These are phyloP conservation scores for Mrakia frigida DNA, from an alignment of 768 basidiomycete genomes.

Conservation along the genomic window DNA sequence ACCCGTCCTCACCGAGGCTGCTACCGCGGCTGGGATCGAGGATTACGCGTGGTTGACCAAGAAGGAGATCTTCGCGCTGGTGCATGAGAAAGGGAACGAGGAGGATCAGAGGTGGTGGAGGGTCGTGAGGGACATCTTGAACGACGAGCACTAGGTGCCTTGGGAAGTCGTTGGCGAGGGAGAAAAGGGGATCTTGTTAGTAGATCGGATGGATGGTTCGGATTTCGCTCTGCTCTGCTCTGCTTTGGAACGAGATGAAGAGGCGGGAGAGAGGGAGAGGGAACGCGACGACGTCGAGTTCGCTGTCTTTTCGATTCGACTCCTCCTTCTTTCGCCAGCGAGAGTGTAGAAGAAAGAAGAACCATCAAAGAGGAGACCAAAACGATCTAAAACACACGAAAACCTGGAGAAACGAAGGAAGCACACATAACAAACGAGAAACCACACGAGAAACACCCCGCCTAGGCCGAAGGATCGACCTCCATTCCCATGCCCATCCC, in stretches of 20 bases:
- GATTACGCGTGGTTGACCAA: slow-evolving; percentile 95
- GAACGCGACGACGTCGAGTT: not conserved
- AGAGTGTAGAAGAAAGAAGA: not conserved
- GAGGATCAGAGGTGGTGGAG: slow-evolving; percentile 20
- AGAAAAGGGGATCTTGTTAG: not conserved
- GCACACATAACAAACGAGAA: not conserved
- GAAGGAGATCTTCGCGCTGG: slow-evolving; percentile 70
- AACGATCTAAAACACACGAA: not conserved
- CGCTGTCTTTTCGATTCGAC: not conserved
- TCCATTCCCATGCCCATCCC: slow-evolving; percentile 75
- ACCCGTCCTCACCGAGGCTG: slow-evolving; percentile 48
- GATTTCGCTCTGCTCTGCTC: no score
- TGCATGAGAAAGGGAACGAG: slow-evolving; percentile 47
- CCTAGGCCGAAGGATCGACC: not conserved
- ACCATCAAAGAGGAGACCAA: not conserved
- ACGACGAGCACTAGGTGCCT: not conserved
- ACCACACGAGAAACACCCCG: not conserved
- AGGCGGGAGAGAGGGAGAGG: not conserved
- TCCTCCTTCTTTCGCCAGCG: not conserved
- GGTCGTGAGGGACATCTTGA: slow-evolving; percentile 19
- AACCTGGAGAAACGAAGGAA: not conserved
- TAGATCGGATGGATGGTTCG: no score
- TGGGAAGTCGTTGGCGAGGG: no score
- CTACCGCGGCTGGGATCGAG: slow-evolving; percentile 52
- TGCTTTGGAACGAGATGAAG: no score